These are phyloP conservation scores for Metarhizium rileyi DNA, from an alignment of 2,329 filamentous ascomycete species.

Conservation along the genomic window DNA sequence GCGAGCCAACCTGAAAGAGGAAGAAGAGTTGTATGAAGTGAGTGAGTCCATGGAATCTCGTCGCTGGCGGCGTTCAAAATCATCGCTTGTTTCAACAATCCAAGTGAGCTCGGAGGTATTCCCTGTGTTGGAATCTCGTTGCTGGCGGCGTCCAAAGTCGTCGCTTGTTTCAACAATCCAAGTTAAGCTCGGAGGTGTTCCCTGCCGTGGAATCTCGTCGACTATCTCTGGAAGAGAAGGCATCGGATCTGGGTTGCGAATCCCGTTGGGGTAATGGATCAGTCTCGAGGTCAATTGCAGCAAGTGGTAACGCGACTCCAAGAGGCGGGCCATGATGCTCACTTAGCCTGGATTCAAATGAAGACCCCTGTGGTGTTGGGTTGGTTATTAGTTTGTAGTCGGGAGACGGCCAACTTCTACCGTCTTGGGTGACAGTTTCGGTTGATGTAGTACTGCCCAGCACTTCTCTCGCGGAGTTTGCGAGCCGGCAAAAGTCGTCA, in stretches of 20 bases:
- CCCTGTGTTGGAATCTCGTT: neutral
- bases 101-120: neutral
- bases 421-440: neutral
- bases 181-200: neutral
- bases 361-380: neutral
- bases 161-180: neutral
- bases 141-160: neutral
- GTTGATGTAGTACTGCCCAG: neutral
- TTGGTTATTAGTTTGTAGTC: neutral
- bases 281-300: neutral
- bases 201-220: neutral
- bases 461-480: neutral
- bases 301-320: neutral
- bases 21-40: neutral
- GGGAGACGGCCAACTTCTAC: neutral
- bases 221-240: neutral
- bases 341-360: neutral
- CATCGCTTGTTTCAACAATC: neutral
- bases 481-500: neutral
- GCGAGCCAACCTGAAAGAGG: neutral
- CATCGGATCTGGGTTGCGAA: neutral
- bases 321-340: constrained; percentile 1
- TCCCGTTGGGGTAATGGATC: neutral
- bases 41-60: neutral
- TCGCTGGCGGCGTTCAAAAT: neutral